Evolutionary conservation across 2,329 filamentous ascomycete species (phyloP), one percentile per base, ranked within the genome.

Genomic region (Dactylonectria macrodidyma): DNA sequence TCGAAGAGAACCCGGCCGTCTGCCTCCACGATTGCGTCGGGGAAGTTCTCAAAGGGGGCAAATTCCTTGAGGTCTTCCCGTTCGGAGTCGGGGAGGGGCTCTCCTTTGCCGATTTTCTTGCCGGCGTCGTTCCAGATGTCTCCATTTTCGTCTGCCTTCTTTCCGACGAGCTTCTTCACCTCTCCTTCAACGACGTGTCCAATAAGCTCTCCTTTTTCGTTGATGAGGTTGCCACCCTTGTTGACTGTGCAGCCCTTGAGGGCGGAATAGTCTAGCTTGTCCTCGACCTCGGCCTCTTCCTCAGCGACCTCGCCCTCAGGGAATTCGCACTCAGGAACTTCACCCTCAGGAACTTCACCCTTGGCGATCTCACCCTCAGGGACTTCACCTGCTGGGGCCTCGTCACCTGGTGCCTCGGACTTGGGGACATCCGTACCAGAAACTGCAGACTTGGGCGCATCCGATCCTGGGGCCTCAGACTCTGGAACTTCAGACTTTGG

Each of bases 71-170:
- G 73, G 1, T 86, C 84, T 41, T 87, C 86, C 3, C 85, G 83
- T 71, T 90, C 88, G 16, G 78, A 79, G 3, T 86, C 82, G 3
- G 91, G 87, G 1, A 80, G 67, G 12, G 91, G 87, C 80, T 93
- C 91, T 50, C 87, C 89, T 60, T 88, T 87, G 34, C 92, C 92
- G 58, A 93, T 87, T 41, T 92, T 84, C 78, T 93, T 88, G 67
- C 92, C 92, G 7, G 84, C 84, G 68, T 93, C 91, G 75, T 90
- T 90, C 89, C 90, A 93, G 81, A 94, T 91, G 71, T 91, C 85
- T 51, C 92, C 92, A 38, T 92, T 81, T 61, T 88, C 89, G 69
- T 93, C 91, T 38, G 89, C 83, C 75, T 88, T 88, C 75, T 88
- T 89, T 73, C 91, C 91, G 36, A 90, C 79, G 7, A 93, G 85